Conservation (phyloP, 202 grass and related monocot species). For the Miscanthus sacchariflorus region DNA sequence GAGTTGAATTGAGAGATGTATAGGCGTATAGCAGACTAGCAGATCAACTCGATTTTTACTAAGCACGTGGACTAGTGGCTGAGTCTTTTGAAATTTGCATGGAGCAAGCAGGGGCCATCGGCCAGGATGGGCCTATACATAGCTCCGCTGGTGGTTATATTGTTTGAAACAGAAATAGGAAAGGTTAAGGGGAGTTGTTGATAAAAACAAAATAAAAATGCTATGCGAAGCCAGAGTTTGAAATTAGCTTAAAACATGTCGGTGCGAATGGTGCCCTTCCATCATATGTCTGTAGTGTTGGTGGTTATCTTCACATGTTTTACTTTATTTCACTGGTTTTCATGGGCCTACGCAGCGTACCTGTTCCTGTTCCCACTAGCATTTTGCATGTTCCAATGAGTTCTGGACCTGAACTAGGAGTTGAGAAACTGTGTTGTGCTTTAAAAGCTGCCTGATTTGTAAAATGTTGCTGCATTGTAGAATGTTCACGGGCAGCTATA, state of each 20-base stretch:
- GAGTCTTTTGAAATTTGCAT: too few species aligned
- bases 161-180: slow-evolving; percentile 12
- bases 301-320: slow-evolving; percentile 2
- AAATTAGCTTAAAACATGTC: background rate
- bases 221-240: background rate
- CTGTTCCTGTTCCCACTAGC: slow-evolving; percentile 10
- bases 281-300: background rate
- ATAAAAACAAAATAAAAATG: slow-evolving; percentile 13
- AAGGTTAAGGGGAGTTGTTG: background rate
- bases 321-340: slow-evolving; percentile 25
- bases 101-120: too few species aligned
- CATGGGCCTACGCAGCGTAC: background rate
- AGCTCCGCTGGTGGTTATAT: background rate
- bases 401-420: slow-evolving; percentile 24
- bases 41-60: too few species aligned
- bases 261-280: background rate
- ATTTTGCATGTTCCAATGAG: slow-evolving; percentile 29
- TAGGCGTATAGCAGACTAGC: too few species aligned
- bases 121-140: too few species aligned
- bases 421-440: background rate
- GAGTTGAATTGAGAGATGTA: too few species aligned
- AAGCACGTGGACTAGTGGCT: too few species aligned
- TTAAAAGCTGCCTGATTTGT: slow-evolving; percentile 15
- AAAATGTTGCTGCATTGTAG: slow-evolving; percentile 43
- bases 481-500: slow-evolving; percentile 78